Evolutionary conservation across 345 rosid genomes (phyloP), one percentile per base, ranked within the genome.

Genomic region (Populus tremula): DNA sequence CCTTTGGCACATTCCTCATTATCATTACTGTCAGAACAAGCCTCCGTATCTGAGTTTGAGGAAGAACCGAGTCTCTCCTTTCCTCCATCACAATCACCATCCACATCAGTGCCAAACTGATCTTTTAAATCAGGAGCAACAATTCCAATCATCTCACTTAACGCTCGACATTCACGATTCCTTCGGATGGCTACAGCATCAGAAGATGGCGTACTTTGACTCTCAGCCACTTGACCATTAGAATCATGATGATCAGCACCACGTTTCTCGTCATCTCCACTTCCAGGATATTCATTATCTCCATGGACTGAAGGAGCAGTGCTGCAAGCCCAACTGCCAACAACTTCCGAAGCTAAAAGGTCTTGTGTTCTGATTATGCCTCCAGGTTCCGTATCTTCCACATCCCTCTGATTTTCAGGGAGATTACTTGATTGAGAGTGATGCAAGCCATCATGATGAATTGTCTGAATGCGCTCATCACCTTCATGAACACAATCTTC

Each of bases 301-400:
- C 92, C 97, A 27, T 88, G 88, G 39, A 87, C 90, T 54, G 96
- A 96, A 70, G 97, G 96, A 83, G 89, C 92, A 43, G 97, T 90
- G 84, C 98, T 87, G 82, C 81, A 77, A 82, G 89, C 94, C 99
- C 98, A 93, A 77, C 97, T 93, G 72, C 97, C 97, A 62, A 82
- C 89, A 83, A 85, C 93, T 86, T 96, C 98, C 29, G 99, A 93
- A 74, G 97, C 85, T 80, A 92, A 70, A 78, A 96, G 98, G 78
- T 96, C 99, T 0, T 89, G 85, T 20, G 97, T 93, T 82, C 86
- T 87, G 79, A 92, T 82, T 20, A 90, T 89, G 47, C 84, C 91
- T 77, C 85, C 89, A 8, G 85, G 86, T 77, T 91, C 96, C 14
- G 87, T 90, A 78, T 93, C 96, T 72, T 90, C 91, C 0, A 78